These are phyloP conservation scores for Nitzschia sp. DNA, from an alignment of 108 stramenopile species.

Conservation along the genomic window DNA sequence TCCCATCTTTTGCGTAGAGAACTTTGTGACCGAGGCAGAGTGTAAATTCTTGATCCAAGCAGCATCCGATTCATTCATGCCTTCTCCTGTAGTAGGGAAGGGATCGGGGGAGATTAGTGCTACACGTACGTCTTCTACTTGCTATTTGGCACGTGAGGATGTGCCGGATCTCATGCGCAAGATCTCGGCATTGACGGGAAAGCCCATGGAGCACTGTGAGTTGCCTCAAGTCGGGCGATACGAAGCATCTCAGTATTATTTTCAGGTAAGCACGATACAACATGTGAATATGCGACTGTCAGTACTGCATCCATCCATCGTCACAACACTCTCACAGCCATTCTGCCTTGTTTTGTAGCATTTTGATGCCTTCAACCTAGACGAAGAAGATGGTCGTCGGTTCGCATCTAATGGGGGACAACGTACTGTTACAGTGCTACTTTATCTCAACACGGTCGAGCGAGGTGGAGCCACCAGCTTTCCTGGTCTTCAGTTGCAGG, in stretches of 20 bases:
- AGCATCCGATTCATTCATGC: constrained; percentile 72
- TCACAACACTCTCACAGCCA: not conserved
- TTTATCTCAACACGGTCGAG: constrained; percentile 91
- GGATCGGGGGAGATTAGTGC: constrained; percentile 72
- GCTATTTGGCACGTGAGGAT: constrained; percentile 85
- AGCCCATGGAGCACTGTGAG: constrained; percentile 84
- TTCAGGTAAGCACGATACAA: constrained; percentile 31
- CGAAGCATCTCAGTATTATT: constrained; percentile 74
- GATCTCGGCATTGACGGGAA: constrained; percentile 70
- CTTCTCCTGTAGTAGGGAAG: constrained; percentile 84
- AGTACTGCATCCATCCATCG: not conserved
- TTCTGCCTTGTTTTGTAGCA: constrained; percentile 35
- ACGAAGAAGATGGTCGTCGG: constrained; percentile 76
- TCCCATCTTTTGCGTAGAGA: constrained; percentile 68
- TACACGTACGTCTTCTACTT: constrained; percentile 73
- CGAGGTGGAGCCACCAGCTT: constrained; percentile 87
- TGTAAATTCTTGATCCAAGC: constrained; percentile 74
- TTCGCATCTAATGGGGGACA: constrained; percentile 94
- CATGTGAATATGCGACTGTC: not conserved
- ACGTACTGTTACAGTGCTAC: constrained; percentile 89
- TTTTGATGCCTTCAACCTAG: constrained; percentile 90
- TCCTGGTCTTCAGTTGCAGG: constrained; percentile 69
- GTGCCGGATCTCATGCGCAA: constrained; percentile 74
- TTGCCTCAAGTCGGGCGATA: constrained; percentile 93
- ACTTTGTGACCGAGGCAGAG: constrained; percentile 74